These are phyloP conservation scores for Oryza glumipatula DNA, from an alignment of 176 grass and related monocot species.

Conservation along the genomic window DNA sequence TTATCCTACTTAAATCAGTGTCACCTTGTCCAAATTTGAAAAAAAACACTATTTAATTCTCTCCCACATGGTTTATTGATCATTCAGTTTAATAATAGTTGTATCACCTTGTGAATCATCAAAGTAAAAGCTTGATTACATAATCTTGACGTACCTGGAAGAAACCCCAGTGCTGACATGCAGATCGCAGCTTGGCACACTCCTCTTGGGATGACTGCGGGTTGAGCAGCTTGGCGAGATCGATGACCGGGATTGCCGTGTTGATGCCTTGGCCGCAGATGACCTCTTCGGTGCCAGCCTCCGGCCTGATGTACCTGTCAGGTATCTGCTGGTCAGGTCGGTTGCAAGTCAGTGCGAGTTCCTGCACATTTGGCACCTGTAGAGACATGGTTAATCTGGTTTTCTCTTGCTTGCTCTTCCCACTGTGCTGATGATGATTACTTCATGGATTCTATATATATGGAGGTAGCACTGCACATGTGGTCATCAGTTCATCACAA, in stretches of 20 bases:
- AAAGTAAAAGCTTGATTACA: too few relatives aligned
- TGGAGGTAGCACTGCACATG: not conserved
- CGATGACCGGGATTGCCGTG: constrained; percentile 46
- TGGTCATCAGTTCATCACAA: not conserved
- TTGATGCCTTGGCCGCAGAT: not conserved
- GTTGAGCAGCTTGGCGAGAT: constrained; percentile 51
- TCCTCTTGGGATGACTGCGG: constrained; percentile 34
- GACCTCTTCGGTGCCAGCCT: constrained; percentile 29
- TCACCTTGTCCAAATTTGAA: not conserved
- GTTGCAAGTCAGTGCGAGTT: constrained; percentile 28
- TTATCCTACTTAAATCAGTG: not conserved
- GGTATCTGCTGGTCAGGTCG: constrained; percentile 35
- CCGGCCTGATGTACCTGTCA: constrained; percentile 47
- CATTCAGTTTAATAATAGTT: too few relatives aligned
- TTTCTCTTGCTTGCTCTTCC: not conserved
- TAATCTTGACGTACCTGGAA: constrained; percentile 55
- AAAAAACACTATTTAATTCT: not conserved
- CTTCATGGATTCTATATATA: not conserved
- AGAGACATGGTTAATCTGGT: constrained; percentile 34
- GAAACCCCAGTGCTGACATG: constrained; percentile 68
- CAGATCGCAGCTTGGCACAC: constrained; percentile 37
- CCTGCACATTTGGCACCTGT: constrained; percentile 57
- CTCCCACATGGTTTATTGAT: too few relatives aligned
- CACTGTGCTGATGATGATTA: not conserved
- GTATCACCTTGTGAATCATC: too few relatives aligned